A percentile compares a stretch with the other conserved stretches of the same genome.
Conservation (phyloP, 768 basidiomycete species). For the Leccinum subtestaceum region DNA sequence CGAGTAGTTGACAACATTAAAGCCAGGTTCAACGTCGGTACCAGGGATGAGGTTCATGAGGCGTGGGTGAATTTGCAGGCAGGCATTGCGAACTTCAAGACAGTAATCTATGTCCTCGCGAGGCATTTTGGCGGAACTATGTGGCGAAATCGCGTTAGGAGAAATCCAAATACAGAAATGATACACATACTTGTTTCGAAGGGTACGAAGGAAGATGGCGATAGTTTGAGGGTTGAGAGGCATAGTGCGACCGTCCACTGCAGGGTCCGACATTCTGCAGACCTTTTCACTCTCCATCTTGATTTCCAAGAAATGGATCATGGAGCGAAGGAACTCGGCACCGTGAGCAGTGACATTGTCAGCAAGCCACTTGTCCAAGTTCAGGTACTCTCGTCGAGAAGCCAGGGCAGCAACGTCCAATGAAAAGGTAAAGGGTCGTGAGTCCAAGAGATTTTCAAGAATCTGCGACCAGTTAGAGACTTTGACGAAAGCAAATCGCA, state of each 20-base stretch:
- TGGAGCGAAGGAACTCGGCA: constrained; percentile 79
- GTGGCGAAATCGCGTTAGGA: neutral
- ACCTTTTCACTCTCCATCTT: constrained; percentile 91
- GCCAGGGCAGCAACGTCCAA: constrained; percentile 94
- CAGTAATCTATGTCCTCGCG: constrained; percentile 82
- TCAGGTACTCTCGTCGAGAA: constrained; percentile 88
- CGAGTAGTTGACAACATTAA: constrained; percentile 83
- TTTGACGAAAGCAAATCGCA: neutral
- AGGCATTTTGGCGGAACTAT: constrained; percentile 69
- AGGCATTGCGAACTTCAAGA: constrained; percentile 87
- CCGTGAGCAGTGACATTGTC: constrained; percentile 83
- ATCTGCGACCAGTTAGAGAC: constrained; percentile 49
- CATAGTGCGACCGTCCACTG: constrained; percentile 78
- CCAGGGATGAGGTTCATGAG: constrained; percentile 91
- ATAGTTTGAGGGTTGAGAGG: constrained; percentile 84
- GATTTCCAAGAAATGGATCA: constrained; percentile 85
- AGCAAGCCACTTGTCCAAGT: constrained; percentile 95
- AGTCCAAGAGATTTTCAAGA: constrained; percentile 86
- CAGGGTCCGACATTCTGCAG: constrained; percentile 71
- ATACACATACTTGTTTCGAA: constrained; percentile 72
- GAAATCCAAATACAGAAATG: neutral
- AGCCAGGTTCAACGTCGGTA: constrained; percentile 86
- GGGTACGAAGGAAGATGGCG: constrained; percentile 86
- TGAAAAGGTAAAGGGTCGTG: constrained; percentile 84
- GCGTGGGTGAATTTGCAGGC: constrained; percentile 92